phyloP scores from a whole-genome alignment of 495 filamentous ascomycete species.

The Lasiosphaeria hispida region DNA sequence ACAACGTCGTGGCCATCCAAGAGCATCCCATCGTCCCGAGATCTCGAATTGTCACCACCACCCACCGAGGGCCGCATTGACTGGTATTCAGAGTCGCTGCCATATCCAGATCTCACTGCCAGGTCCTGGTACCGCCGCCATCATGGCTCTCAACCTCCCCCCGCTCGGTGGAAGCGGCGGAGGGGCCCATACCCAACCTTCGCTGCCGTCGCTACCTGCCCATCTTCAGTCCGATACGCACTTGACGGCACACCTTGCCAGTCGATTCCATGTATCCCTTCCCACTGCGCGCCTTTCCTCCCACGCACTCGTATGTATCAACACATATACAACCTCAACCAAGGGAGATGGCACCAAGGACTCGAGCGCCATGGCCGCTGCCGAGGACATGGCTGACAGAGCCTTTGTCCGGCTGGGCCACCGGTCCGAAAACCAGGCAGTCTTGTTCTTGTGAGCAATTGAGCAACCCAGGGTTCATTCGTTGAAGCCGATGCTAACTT shows the following conservation, averaged over 20 bases:
- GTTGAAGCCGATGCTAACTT: conserved; percentile 23
- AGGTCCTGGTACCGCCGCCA: conserved; percentile 25
- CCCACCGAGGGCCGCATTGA: conserved; percentile 4
- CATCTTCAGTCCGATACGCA: conserved; percentile 97
- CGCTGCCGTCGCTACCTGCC: conserved; percentile 79
- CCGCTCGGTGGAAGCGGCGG: conserved; percentile 45
- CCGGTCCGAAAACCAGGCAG: conserved; percentile 86
- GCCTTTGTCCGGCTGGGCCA: conserved; percentile 83
- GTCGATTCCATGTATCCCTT: conserved; percentile 86
- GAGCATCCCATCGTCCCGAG: neutral
- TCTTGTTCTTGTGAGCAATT: conserved; percentile 79
- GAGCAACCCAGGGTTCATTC: neutral
- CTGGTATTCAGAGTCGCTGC: neutral
- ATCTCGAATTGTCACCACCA: neutral
- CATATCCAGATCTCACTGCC: conserved; percentile 14
- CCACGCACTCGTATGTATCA: conserved; percentile 83
- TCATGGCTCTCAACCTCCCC: conserved; percentile 48
- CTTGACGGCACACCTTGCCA: conserved; percentile 91
- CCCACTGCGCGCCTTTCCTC: conserved; percentile 86
- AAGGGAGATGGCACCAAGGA: conserved; percentile 89
- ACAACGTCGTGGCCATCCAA: neutral
- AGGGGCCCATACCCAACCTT: conserved; percentile 81
- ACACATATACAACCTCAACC: conserved; percentile 85
- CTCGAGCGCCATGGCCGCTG: conserved; percentile 81
- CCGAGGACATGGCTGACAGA: conserved; percentile 82